Base-by-base conservation (phyloP, 768 basidiomycete species). In the Multifurca ochricompacta region DNA sequence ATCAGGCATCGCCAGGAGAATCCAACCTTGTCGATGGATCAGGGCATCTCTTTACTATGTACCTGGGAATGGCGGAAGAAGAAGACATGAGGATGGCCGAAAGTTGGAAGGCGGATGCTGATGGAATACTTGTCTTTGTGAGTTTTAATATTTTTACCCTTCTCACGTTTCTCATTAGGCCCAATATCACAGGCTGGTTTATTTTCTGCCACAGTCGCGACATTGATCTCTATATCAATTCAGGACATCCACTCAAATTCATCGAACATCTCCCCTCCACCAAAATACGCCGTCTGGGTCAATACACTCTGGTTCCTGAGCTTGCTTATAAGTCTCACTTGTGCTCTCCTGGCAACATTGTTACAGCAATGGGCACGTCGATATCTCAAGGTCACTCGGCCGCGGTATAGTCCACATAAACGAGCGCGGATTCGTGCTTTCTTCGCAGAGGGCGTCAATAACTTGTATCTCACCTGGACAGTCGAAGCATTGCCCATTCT, bases 261-360 rank as follows among this genome's bases (percentile, higher is more conserved):
- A 19, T 2, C 10, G 39, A 41, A 10, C 39, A 16, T 6, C 39
- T 53, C 39, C 43, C 46, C 51, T 32, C 51, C 51, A 6, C 30
- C 51, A 13, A 21, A 3, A 39, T 39, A n/a, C 7, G 27, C 30
- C 16, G 1, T 53, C 19, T 46, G 28, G 43, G 52, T 53, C 23
- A 46, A 46, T 14, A 23, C 44, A 6, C 52, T 53, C 30, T 53
- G 52, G 52, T 31, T 40, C n/a, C 8, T 46, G 44, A 53, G 52
- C 16, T 32, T 53, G 5, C 28, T n/a, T 2, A 31, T 53, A n/a
- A 31, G 36, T 14, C 52, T 53, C 1, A 46, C 36, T 0, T 35
- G 28, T 9, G 52, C 28, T 1, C 3, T 40, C 6, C 19, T 53
- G 19, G 44, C 52, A 0, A 32, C 36, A 3, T 30, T 34, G n/a